Conservation (phyloP, 2,329 filamentous ascomycete genomes). For the Blastomyces parvus region DNA sequence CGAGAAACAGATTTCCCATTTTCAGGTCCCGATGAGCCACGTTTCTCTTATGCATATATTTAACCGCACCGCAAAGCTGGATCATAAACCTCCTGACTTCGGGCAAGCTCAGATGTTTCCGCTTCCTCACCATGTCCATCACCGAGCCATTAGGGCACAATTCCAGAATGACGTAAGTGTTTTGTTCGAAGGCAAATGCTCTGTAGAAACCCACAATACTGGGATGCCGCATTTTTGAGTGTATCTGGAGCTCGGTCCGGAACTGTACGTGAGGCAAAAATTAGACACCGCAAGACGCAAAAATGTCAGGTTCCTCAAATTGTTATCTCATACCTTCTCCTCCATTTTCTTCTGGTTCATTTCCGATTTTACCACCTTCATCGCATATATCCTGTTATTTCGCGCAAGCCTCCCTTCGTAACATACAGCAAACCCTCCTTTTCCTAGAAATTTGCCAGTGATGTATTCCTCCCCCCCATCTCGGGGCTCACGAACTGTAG, state of each 20-base stretch:
- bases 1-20: conserved; percentile 95
- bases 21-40: conserved; percentile 96
- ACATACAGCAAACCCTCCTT: conserved; percentile 44
- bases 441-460: conserved; percentile 39
- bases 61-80: conserved; percentile 92
- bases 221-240: conserved; percentile 92
- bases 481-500: conserved; percentile 37
- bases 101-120: conserved; percentile 82
- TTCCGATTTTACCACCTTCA: conserved; percentile 44
- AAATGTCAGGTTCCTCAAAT: neutral
- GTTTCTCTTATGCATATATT: conserved; percentile 91
- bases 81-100: conserved; percentile 91
- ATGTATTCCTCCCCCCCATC: conserved; percentile 37
- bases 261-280: conserved; percentile 40
- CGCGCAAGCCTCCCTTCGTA: conserved; percentile 39
- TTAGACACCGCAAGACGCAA: conserved; percentile 8
- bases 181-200: conserved; percentile 80
- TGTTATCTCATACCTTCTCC: conserved; percentile 35
- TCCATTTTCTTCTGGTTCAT: conserved; percentile 45
- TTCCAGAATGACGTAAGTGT: conserved; percentile 89
- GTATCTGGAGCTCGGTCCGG: conserved; percentile 82
- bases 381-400: conserved; percentile 39
- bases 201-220: conserved; percentile 94
- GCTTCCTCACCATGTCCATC: conserved; percentile 93
- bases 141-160: conserved; percentile 91